phyloP scores from a whole-genome alignment of 768 basidiomycete genomes.

The Mrakia gelida region DNA sequence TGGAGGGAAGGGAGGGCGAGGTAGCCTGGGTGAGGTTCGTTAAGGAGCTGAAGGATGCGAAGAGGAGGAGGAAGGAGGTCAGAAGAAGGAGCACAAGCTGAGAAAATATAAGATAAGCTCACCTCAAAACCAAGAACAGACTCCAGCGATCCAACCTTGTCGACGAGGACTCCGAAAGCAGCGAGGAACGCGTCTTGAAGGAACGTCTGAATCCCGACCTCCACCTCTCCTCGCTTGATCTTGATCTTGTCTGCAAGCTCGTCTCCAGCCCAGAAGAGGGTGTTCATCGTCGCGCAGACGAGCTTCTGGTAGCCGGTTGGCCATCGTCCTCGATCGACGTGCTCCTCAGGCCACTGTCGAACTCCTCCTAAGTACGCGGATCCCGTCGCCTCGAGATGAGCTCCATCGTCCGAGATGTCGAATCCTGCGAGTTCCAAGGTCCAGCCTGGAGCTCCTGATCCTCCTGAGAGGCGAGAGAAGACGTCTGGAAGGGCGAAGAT shows the following conservation, averaged over 20 bases:
- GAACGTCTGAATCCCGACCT: constrained; percentile 69
- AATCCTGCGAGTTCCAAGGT: constrained; percentile 82
- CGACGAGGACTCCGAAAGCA: constrained; percentile 66
- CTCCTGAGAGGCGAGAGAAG: constrained; percentile 85
- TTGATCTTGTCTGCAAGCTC: constrained; percentile 72
- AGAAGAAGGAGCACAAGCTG: too few relatives aligned
- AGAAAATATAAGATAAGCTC: too few relatives aligned
- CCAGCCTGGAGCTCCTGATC: constrained; percentile 96
- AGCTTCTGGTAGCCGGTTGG: constrained; percentile 73
- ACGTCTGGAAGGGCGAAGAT: neutral
- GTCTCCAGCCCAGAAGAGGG: constrained; percentile 89
- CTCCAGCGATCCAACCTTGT: constrained; percentile 65
- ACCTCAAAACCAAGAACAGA: constrained; percentile 89
- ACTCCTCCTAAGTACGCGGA: constrained; percentile 60
- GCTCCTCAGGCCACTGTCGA: constrained; percentile 11
- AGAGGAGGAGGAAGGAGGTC: neutral
- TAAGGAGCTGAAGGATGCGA: constrained; percentile 72
- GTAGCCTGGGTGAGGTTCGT: constrained; percentile 92
- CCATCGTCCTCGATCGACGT: constrained; percentile 27
- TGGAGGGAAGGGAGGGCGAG: constrained; percentile 76
- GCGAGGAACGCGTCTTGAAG: constrained; percentile 76
- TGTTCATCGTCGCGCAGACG: constrained; percentile 81
- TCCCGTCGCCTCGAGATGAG: constrained; percentile 70
- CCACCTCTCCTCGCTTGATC: constrained; percentile 46
- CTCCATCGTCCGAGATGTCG: constrained; percentile 54